Evolutionary conservation across 208 protist species (phyloP).

Genomic region (Vickermania spadyakhi): DNA sequence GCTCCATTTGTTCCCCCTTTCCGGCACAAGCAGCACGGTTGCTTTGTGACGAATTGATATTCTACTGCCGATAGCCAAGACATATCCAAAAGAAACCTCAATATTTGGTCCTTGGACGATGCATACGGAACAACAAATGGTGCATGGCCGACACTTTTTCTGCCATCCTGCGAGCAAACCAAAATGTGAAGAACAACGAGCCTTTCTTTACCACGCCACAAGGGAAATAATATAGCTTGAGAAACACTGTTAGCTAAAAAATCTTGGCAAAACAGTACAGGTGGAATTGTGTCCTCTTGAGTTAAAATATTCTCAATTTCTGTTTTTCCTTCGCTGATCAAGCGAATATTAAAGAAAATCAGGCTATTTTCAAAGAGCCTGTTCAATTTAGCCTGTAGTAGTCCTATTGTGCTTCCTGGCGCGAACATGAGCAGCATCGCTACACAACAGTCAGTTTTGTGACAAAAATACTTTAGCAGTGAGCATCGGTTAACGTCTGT

Average conservation of each 20-base stretch:
- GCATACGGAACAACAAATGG: not conserved
- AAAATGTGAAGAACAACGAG: not conserved
- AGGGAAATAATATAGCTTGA: no score
- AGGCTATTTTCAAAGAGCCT: not conserved
- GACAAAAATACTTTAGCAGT: not conserved
- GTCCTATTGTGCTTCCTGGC: not conserved
- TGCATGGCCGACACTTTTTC: not conserved
- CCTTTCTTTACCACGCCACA: no score
- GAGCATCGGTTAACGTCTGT: no score
- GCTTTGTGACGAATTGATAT: slow-evolving; percentile 2
- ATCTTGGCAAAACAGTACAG: not conserved
- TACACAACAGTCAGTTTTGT: not conserved
- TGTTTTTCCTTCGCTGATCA: no score
- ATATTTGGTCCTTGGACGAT: not conserved
- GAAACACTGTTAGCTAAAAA: not conserved
- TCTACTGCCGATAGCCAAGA: not conserved
- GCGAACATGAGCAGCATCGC: not conserved
- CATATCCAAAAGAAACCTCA: not conserved
- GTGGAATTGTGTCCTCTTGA: not conserved
- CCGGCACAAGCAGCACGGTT: not conserved
- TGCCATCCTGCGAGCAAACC: not conserved
- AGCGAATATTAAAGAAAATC: no score
- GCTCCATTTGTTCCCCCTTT: no score
- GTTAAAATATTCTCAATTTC: not conserved
- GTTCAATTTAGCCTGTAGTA: not conserved